Conservation (phyloP, 306 rosid genomes). For the Begonia peltatifolia region DNA sequence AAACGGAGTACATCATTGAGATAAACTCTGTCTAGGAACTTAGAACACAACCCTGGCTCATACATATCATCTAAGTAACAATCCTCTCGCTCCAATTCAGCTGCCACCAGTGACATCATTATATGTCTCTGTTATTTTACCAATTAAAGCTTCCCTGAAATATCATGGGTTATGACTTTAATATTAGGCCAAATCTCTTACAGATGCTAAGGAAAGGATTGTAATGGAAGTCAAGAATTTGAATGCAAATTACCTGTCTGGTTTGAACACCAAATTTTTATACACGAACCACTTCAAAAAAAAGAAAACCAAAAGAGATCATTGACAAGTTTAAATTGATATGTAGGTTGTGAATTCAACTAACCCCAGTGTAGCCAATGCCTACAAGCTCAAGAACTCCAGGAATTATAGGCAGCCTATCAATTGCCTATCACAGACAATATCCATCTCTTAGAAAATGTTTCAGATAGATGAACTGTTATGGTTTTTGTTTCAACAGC, state of each 20-base stretch:
- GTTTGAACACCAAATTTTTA: slow-evolving; percentile 60
- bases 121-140: slow-evolving; percentile 42
- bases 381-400: slow-evolving; percentile 80
- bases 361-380: slow-evolving; percentile 85
- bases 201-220: too few relatives aligned
- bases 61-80: background rate
- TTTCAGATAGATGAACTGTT: background rate
- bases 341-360: slow-evolving; percentile 8
- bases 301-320: background rate
- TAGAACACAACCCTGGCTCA: background rate
- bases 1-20: background rate
- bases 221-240: background rate
- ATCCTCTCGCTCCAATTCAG: slow-evolving; percentile 13
- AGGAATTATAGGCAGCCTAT: slow-evolving; percentile 83
- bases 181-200: too few relatives aligned
- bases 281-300: slow-evolving; percentile 69
- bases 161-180: background rate
- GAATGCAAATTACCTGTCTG: slow-evolving; percentile 34
- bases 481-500: background rate
- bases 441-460: background rate
- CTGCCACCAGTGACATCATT: slow-evolving; percentile 56
- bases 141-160: slow-evolving; percentile 51
- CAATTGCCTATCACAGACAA: slow-evolving; percentile 51
- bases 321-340: background rate
- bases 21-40: background rate